Percentiles rank a stretch among this genome's conserved stretches.
Conservation (phyloP, 2,329 filamentous ascomycete genomes). For the Talaromyces sp. region DNA sequence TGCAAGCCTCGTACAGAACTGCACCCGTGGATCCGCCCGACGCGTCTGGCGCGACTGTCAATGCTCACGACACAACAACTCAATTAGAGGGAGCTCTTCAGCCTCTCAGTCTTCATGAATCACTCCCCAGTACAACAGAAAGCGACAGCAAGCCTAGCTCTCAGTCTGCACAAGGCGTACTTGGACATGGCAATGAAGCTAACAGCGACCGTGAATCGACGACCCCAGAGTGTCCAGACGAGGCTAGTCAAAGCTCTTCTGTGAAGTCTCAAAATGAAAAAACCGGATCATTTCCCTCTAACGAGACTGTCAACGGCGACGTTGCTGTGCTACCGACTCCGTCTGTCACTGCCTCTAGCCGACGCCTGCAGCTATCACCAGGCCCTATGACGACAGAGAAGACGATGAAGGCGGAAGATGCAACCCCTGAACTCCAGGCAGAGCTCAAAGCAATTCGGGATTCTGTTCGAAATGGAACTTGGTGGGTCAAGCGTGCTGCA, state of each 20-base stretch:
- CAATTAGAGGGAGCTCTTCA: background rate
- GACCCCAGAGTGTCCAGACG: background rate
- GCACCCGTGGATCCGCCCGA: background rate
- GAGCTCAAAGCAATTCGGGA: background rate
- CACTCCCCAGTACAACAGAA: background rate
- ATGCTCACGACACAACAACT: background rate
- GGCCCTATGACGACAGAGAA: background rate
- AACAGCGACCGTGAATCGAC: background rate
- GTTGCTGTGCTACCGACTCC: background rate
- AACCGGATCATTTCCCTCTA: background rate
- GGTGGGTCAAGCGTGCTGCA: background rate
- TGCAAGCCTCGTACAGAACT: background rate
- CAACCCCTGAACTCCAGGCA: background rate
- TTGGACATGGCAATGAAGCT: background rate
- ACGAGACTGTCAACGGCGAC: background rate
- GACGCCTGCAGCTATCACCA: background rate
- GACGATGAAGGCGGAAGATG: background rate
- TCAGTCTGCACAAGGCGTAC: background rate
- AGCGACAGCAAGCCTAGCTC: background rate
- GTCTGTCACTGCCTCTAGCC: background rate
- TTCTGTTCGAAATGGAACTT: background rate
- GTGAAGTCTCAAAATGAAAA: background rate
- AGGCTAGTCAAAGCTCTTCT: background rate
- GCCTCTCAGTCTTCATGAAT: background rate
- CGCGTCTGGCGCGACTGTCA: background rate